Evolutionary conservation across 352 stramenopile species (phyloP).

Genomic region (Pythium biforme): DNA sequence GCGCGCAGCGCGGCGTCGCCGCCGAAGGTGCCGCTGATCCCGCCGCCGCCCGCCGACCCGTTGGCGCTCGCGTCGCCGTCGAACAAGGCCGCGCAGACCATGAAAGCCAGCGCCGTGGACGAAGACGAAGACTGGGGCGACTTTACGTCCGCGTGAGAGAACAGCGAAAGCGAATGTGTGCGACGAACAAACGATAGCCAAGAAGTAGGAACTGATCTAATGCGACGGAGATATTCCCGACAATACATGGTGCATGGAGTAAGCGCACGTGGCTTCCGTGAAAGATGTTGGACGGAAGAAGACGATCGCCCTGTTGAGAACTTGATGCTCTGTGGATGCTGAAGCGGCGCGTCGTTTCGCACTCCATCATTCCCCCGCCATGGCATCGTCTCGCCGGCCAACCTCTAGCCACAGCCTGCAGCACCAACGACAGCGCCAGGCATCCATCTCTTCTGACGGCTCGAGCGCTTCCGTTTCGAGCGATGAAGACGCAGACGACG

Average conservation of each 20-base stretch:
- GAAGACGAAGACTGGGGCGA: conserved; percentile 78
- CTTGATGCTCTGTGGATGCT: no score
- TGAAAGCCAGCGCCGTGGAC: conserved; percentile 37
- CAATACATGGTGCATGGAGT: no score
- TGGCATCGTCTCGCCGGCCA: neutral
- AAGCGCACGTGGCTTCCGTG: no score
- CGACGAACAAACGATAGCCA: neutral
- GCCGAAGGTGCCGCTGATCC: conserved; percentile 56
- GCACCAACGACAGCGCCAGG: neutral
- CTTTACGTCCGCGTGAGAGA: conserved; percentile 65
- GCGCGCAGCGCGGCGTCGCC: conserved; percentile 25
- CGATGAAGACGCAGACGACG: neutral
- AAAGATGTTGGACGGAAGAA: no score
- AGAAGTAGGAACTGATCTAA: neutral
- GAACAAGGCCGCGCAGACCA: conserved; percentile 39
- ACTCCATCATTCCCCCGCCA: neutral
- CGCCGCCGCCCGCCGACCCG: conserved; percentile 48
- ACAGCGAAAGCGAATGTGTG: neutral
- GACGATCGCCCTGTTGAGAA: no score
- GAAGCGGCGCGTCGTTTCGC: conserved; percentile 15
- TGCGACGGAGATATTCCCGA: no score
- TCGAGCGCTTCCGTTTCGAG: neutral
- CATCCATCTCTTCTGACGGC: conserved; percentile 4
- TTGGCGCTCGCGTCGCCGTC: conserved; percentile 26
- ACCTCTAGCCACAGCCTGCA: neutral